A percentile compares a stretch with the other conserved stretches of the same genome.
These are phyloP conservation scores for Dendrostoma leiphaemia DNA, from an alignment of 2,329 filamentous ascomycete genomes.

Conservation along the genomic window DNA sequence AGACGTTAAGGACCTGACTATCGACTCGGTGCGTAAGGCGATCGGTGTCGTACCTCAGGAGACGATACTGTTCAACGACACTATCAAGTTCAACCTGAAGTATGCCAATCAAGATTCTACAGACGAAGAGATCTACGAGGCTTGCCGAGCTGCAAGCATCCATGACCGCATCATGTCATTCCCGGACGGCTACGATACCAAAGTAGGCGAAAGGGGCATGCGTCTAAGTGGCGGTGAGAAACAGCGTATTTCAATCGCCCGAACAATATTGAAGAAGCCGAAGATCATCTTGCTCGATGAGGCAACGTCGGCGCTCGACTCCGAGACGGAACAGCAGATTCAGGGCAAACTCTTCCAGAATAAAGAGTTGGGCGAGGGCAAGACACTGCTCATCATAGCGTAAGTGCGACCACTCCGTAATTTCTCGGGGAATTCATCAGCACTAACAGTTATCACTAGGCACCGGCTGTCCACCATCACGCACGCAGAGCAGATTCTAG, in stretches of 20 bases:
- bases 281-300: conserved; percentile 71
- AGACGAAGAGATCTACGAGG: conserved; percentile 48
- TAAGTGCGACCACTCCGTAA: conserved; percentile 43
- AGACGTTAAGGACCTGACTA: conserved; percentile 82
- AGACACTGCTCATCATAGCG: conserved; percentile 94
- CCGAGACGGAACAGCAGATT: conserved; percentile 57
- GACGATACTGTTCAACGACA: conserved; percentile 65
- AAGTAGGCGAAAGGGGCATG: conserved; percentile 51
- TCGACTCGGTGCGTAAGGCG: conserved; percentile 85
- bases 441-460: conserved; percentile 34
- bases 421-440: neutral
- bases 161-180: conserved; percentile 54
- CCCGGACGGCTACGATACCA: conserved; percentile 51
- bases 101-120: conserved; percentile 49
- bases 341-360: conserved; percentile 66
- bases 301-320: conserved; percentile 67
- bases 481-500: conserved; percentile 80
- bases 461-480: conserved; percentile 85
- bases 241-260: conserved; percentile 58
- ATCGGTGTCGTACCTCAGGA: conserved; percentile 98
- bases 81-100: conserved; percentile 53
- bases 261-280: conserved; percentile 67
- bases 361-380: conserved; percentile 68
- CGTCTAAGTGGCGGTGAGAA: conserved; percentile 60
- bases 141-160: conserved; percentile 52